Percentiles rank a stretch among this genome's conserved stretches.
phyloP scores from a whole-genome alignment of 305 asterid genomes.

The Fraxinus ornus region DNA sequence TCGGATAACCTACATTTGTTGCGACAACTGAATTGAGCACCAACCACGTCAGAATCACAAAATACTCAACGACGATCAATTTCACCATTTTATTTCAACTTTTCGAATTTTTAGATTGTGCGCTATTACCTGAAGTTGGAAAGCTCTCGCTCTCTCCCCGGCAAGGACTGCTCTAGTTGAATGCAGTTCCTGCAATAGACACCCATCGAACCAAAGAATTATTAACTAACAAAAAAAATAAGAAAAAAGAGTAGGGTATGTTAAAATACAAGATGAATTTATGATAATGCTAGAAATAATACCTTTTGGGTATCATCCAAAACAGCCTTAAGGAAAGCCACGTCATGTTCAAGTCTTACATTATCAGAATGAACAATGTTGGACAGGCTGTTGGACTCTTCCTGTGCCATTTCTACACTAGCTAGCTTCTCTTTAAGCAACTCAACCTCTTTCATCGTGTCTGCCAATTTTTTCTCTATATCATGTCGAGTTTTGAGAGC shows the following conservation, averaged over 20 bases:
- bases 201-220: background rate
- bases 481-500: constrained; percentile 71
- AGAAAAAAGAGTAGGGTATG: background rate
- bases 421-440: constrained; percentile 82
- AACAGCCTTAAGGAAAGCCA: constrained; percentile 93
- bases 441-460: constrained; percentile 69
- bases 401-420: constrained; percentile 82
- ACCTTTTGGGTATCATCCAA: constrained; percentile 97
- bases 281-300: background rate
- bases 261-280: background rate
- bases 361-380: constrained; percentile 95
- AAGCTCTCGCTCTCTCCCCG: constrained; percentile 91
- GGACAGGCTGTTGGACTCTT: constrained; percentile 86
- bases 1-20: background rate
- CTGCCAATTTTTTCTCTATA: constrained; percentile 63
- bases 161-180: constrained; percentile 91
- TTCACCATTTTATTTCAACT: background rate
- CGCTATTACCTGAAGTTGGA: constrained; percentile 78
- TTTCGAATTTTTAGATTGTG: background rate
- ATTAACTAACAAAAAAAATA: background rate
- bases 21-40: background rate
- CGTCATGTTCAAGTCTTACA: constrained; percentile 93
- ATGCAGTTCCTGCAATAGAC: constrained; percentile 70
- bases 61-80: background rate
- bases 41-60: background rate